These are phyloP conservation scores for Phlebiopsis gigantea DNA, from an alignment of 768 basidiomycete genomes.

Conservation along the genomic window DNA sequence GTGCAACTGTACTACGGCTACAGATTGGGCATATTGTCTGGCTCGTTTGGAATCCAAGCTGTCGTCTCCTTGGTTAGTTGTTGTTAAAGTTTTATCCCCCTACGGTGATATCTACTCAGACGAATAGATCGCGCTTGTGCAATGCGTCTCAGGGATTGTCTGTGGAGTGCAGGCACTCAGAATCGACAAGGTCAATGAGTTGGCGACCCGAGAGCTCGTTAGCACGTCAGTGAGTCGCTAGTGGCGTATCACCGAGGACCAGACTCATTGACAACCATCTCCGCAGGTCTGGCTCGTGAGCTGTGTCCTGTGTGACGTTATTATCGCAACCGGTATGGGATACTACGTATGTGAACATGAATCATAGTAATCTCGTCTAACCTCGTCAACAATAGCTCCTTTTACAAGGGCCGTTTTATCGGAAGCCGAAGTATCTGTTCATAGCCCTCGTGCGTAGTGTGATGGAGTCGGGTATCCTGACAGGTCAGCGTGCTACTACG, in stretches of 20 bases:
- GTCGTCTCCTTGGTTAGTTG: not conserved
- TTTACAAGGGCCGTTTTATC: not conserved
- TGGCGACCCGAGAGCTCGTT: not conserved
- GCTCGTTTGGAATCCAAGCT: not conserved
- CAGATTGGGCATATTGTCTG: not conserved
- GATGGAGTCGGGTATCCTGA: not conserved
- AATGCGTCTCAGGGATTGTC: not conserved
- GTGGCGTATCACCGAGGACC: not conserved
- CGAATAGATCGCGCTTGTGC: not conserved
- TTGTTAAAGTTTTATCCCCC: too few species aligned
- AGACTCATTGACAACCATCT: not conserved
- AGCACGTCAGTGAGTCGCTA: not conserved
- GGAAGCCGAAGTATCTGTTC: not conserved
- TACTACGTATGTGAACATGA: not conserved
- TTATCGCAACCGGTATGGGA: not conserved
- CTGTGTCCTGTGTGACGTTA: not conserved
- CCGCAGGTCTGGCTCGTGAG: not conserved
- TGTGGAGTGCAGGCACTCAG: not conserved
- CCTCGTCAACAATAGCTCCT: not conserved
- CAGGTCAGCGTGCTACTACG: not conserved
- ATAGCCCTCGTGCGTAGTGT: not conserved
- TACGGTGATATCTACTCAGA: not conserved
- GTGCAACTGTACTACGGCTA: not conserved
- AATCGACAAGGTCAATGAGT: not conserved
- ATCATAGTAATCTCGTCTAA: not conserved